These are phyloP conservation scores for Carex myosuroides DNA, from an alignment of 176 grass and related monocot species.

Conservation along the genomic window DNA sequence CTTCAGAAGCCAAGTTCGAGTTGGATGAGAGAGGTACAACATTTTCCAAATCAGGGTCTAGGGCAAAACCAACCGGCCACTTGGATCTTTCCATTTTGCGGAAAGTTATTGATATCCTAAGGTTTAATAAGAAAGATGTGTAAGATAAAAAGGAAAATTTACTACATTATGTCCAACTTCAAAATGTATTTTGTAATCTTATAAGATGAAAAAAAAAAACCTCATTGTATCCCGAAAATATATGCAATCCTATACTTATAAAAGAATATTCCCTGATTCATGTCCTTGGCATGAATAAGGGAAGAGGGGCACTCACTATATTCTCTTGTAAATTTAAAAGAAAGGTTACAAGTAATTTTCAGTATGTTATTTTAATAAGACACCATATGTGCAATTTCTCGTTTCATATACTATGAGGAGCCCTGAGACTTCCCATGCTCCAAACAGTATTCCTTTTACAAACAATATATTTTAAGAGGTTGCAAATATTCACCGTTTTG, in stretches of 20 bases:
- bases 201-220: not conserved
- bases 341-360: not conserved
- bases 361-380: not conserved
- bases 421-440: not conserved
- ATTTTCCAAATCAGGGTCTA: constrained; percentile 36
- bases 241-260: not conserved
- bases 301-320: not conserved
- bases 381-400: not conserved
- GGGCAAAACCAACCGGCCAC: constrained; percentile 25
- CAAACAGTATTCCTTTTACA: not conserved
- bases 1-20: not conserved
- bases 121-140: not conserved
- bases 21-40: not conserved
- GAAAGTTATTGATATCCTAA: constrained; percentile 52
- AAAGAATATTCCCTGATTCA: not conserved
- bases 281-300: not conserved
- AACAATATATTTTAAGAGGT: not conserved
- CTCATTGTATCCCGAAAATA: not conserved
- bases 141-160: not conserved
- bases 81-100: constrained; percentile 44
- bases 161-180: not conserved
- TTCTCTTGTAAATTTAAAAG: not conserved
- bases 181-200: not conserved
- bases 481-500: constrained; percentile 32
- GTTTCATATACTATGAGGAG: not conserved